Percentiles rank a stretch among this genome's conserved stretches.
Evolutionary conservation across 306 rosid species (phyloP).

Genomic region (Pueraria montana): DNA sequence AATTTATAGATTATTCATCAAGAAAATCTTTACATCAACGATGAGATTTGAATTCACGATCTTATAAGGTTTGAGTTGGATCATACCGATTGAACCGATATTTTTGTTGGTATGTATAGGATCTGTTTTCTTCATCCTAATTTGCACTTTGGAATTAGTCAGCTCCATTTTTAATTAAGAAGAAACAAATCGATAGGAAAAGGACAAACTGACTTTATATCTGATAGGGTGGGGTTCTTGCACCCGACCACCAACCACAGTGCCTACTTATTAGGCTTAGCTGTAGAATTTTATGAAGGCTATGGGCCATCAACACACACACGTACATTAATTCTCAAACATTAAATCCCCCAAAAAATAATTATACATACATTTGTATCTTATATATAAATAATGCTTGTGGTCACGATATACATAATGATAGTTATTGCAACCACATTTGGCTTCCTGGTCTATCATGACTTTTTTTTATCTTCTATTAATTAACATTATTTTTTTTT

Average conservation of each 20-base stretch:
- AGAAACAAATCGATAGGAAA: constrained; percentile 34
- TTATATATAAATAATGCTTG: not conserved
- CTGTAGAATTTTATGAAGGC: constrained; percentile 46
- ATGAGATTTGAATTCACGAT: too few relatives aligned
- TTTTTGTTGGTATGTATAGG: too few relatives aligned
- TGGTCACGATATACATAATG: not conserved
- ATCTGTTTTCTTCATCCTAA: not conserved
- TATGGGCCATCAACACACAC: constrained; percentile 49
- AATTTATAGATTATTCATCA: too few relatives aligned
- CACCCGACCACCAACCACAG: constrained; percentile 66
- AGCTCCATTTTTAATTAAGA: constrained; percentile 23
- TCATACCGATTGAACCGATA: too few relatives aligned
- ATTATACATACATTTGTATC: not conserved
- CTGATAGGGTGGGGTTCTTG: constrained; percentile 56
- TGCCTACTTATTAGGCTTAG: constrained; percentile 67
- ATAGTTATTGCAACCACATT: not conserved
- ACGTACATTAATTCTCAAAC: constrained; percentile 41
- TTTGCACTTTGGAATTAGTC: constrained; percentile 23
- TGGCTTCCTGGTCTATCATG: not conserved
- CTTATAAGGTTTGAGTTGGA: too few relatives aligned
- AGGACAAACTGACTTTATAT: constrained; percentile 50
- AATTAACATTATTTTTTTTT: not conserved
- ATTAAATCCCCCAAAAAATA: not conserved
- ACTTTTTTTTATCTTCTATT: not conserved
- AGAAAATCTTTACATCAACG: too few relatives aligned